Evolutionary conservation across 192 early-diverging fungal species (phyloP).

Genomic region (Backusella tuberculispora): DNA sequence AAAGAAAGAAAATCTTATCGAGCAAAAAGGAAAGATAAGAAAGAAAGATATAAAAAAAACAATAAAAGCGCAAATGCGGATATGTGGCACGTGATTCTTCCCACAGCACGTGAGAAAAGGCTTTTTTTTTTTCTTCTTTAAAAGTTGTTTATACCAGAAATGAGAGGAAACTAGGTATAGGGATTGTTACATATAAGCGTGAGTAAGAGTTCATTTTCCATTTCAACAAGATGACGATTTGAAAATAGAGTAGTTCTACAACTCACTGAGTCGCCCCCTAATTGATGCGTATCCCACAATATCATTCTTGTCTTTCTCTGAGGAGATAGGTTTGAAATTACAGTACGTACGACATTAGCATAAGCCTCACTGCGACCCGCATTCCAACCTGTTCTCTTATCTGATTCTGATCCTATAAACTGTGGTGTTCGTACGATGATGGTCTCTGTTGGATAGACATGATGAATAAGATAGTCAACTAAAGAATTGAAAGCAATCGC

Average conservation of each 20-base stretch:
- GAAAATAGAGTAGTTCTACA: conserved; percentile 21
- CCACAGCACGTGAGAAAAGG: conserved; percentile 9
- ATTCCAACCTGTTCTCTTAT: conserved; percentile 29
- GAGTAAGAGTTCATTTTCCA: conserved; percentile 26
- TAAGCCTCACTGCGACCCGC: conserved; percentile 31
- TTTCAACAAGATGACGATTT: conserved; percentile 17
- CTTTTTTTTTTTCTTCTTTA: neutral
- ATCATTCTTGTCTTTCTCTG: neutral
- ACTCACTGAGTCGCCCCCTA: conserved; percentile 22
- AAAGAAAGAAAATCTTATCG: neutral
- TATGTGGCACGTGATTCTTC: neutral
- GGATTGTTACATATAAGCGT: conserved; percentile 19
- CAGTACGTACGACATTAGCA: conserved; percentile 17
- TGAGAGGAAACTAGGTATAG: neutral
- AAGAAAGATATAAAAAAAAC: neutral
- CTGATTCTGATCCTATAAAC: conserved; percentile 5
- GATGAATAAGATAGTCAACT: neutral
- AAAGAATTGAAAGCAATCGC: conserved; percentile 18
- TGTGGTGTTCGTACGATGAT: conserved; percentile 31
- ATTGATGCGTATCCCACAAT: conserved; percentile 30
- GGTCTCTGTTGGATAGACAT: conserved; percentile 25
- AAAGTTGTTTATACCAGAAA: neutral
- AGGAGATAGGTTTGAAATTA: neutral
- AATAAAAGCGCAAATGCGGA: neutral
- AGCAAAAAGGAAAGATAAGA: neutral